Conservation (phyloP, 495 filamentous ascomycete genomes). For the Penicillium bovifimosum region DNA sequence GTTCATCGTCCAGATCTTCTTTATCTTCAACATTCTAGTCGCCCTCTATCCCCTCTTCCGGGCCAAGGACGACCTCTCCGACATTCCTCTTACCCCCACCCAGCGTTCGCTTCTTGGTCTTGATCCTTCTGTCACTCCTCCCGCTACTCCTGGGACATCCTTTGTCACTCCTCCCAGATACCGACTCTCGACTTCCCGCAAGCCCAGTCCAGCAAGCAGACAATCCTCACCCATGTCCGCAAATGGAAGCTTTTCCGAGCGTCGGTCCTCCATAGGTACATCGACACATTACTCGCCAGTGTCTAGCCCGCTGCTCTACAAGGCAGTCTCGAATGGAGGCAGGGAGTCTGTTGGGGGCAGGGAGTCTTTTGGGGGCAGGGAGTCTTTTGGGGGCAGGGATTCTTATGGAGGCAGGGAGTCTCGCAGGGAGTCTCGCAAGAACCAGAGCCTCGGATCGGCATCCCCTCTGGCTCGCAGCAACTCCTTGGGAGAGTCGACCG, state of each 20-base stretch:
- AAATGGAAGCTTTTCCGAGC: conserved; percentile 38
- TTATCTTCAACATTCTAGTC: conserved; percentile 58
- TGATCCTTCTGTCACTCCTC: conserved; percentile 56
- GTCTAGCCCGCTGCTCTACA: conserved; percentile 65
- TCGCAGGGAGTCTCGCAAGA: conserved; percentile 43
- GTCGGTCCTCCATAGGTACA: conserved; percentile 31
- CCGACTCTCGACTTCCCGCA: conserved; percentile 63
- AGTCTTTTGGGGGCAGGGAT: conserved; percentile 15
- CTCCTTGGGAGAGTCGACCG: conserved; percentile 44
- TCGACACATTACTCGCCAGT: conserved; percentile 46
- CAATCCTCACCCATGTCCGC: conserved; percentile 49
- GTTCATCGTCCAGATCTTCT: conserved; percentile 49
- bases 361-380: no score
- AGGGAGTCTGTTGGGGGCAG: conserved; percentile 27
- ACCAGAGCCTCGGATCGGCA: conserved; percentile 56
- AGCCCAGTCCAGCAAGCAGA: conserved; percentile 46
- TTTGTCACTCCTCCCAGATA: conserved; percentile 88
- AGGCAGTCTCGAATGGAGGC: conserved; percentile 50
- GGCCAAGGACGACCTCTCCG: conserved; percentile 67
- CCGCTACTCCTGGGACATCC: conserved; percentile 57
- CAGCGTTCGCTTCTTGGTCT: conserved; percentile 84
- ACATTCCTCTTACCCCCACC: conserved; percentile 85
- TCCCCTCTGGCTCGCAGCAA: conserved; percentile 39
- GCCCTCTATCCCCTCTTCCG: conserved; percentile 66
- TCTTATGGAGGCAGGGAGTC: conserved; percentile 8